Conservation (phyloP, 176 grass and related monocot species). For the Carex myosuroides region DNA sequence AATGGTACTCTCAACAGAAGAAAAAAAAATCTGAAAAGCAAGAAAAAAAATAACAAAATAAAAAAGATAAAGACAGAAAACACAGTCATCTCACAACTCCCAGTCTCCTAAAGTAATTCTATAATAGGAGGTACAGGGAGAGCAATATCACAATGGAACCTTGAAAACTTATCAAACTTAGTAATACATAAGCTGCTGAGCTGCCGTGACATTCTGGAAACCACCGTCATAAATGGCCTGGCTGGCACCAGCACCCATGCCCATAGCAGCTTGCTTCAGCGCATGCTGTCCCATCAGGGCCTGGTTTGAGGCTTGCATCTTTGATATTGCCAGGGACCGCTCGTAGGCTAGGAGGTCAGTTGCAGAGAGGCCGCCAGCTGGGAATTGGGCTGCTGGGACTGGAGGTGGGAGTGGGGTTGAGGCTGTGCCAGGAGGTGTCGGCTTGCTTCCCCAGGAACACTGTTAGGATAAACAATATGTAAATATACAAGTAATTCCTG, state of each 20-base stretch:
- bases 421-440: slow-evolving; percentile 69
- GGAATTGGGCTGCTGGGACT: slow-evolving; percentile 28
- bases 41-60: neutral
- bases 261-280: slow-evolving; percentile 56
- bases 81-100: slow-evolving; percentile 18
- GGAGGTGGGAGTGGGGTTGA: slow-evolving; percentile 73
- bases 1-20: slow-evolving; percentile 6
- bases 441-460: slow-evolving; percentile 99
- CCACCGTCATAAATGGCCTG: slow-evolving; percentile 73
- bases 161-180: slow-evolving; percentile 27
- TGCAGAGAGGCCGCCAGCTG: slow-evolving; percentile 42
- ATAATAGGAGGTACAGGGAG: slow-evolving; percentile 15
- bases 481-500: neutral
- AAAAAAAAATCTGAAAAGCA: slow-evolving; percentile 7
- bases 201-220: slow-evolving; percentile 44
- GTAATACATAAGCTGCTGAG: slow-evolving; percentile 89
- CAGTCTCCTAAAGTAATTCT: slow-evolving; percentile 5
- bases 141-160: slow-evolving; percentile 8
- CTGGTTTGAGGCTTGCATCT: slow-evolving; percentile 48
- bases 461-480: slow-evolving; percentile 24
- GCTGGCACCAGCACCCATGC: slow-evolving; percentile 56
- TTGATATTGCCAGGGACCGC: slow-evolving; percentile 55
- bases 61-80: neutral
- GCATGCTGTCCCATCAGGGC: slow-evolving; percentile 60
- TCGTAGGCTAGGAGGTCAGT: slow-evolving; percentile 69